Base-by-base conservation (phyloP, 1,284 basidiomycete species). In the Puccinia horiana region DNA sequence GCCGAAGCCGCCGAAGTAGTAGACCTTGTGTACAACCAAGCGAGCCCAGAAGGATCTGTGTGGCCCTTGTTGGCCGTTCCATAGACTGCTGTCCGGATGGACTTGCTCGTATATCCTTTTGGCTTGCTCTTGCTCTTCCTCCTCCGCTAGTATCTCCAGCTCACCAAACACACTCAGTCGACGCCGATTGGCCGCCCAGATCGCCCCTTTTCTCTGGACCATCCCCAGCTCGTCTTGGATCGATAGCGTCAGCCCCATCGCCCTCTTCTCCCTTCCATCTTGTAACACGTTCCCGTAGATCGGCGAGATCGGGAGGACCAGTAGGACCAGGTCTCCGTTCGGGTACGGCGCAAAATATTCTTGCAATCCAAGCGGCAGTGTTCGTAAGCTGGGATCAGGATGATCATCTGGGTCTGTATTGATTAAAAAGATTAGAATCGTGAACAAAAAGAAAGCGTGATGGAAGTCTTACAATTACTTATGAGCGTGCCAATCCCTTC, bases 261-360 rank as follows among this genome's bases (percentile, higher is more conserved):
- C 29, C n/a, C 2, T 0, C 23, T 40, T 40, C 35, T 40, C 9
- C 44, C 49, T n/a, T 29, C n/a, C n/a, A n/a, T 26, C 4, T 23
- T 65, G n/a, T 26, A 67, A 20, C 12, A 82, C 58, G 52, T 82
- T 82, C n/a, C 75, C 23, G 67, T 67, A 82, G 37, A 69, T 82
- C 18, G 40, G 18, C 20, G 80, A 82, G 58, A 82, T 76, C 12
- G 80, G 80, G 3, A 82, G n/a, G 2, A 73, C 72, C 9, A 82
- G 73, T 44, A 82, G 26, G 0, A 76, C 29, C 16, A 82, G 42
- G 37, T 82, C 80, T 42, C 80, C 80, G 58, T 82, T 76, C 1
- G 80, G 73, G 47, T 82, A 82, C 4, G 73, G 49, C n/a, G 73
- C 80, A 54, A 82, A 82, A 54, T 82, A 82, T 35, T 82, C 80